Evolutionary conservation across 495 filamentous ascomycete species (phyloP), one percentile per base, ranked within the genome.

Genomic region (Hypoxylon lienhwacheense): DNA sequence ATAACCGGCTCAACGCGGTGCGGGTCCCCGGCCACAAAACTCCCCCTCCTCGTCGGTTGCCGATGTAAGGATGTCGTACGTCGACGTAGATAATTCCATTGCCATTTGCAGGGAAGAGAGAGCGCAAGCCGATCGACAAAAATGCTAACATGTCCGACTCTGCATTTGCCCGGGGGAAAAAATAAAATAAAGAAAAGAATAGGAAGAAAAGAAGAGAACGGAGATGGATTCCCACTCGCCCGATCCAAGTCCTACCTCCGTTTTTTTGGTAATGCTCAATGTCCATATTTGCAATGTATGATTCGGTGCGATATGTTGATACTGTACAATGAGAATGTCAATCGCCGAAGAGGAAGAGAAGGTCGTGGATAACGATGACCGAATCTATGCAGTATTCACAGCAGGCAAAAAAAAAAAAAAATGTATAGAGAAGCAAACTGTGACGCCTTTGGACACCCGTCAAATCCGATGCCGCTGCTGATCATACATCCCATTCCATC

Each of bases 401-500:
- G 36, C 41, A 21, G 54, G 20, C n/a, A 43, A 63, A 59, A 63
- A 63, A 34, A 21, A 47, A 25, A 11, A 43, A 63, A 59, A 63
- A 63, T 59, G 44, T 58, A 59, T 59, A 55, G 37, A 24, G 60
- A 63, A 55, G 46, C 26, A 50, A 32, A 53, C 14, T 28, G 31
- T 29, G 28, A 20, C 33, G 25, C 4, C 24, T 15, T 36, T 8
- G 16, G 39, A 32, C 33, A 39, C 12, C 32, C 31, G 40, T 20
- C 12, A 29, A n/a, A n/a, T 31, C 19, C 25, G 12, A 35, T 31
- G 19, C 32, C 31, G 15, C 22, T 12, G 22, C 17, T 19, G 15
- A 28, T 71, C 64, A 78, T 59, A 79, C 73, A 37, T 77, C 76
- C 76, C 76, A 79, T 54, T 79, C 76, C 36, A 66, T 55, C 68